Conservation (phyloP, 2,329 filamentous ascomycete species). For the Cladosporium sp. region DNA sequence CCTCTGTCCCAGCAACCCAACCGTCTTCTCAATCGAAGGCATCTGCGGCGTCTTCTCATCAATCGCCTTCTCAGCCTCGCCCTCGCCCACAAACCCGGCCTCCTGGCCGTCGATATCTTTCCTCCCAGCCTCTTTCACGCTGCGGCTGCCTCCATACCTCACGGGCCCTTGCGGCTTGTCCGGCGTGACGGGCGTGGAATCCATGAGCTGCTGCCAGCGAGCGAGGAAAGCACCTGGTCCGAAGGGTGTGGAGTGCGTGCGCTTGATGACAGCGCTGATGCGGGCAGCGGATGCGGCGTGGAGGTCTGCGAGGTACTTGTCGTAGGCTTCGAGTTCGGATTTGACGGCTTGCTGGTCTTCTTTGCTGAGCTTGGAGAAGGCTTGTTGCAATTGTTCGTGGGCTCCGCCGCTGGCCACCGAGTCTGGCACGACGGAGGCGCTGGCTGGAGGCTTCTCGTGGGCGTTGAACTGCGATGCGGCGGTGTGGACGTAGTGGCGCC, state of each 20-base stretch:
- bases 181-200: constrained; percentile 66
- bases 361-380: constrained; percentile 46
- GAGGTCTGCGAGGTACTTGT: constrained; percentile 55
- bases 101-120: constrained; percentile 33
- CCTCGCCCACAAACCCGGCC: constrained; percentile 20
- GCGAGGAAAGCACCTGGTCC: constrained; percentile 70
- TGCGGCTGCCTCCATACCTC: constrained; percentile 37
- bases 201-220: constrained; percentile 67
- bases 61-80: constrained; percentile 28
- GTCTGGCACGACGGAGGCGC: constrained; percentile 21
- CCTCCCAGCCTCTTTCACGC: constrained; percentile 34
- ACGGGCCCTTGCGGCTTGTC: constrained; percentile 48
- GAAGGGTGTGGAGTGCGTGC: constrained; percentile 40
- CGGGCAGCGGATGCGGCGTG: constrained; percentile 51
- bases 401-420: constrained; percentile 40
- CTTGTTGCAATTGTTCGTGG: constrained; percentile 36
- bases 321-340: constrained; percentile 56
- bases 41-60: constrained; percentile 24
- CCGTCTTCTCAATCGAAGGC: constrained; percentile 28
- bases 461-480: constrained; percentile 54
- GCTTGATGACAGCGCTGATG: constrained; percentile 54
- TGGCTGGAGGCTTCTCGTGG: constrained; percentile 23
- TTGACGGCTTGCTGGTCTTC: constrained; percentile 46
- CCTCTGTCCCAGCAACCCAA: constrained; percentile 28
- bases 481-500: constrained; percentile 58